phyloP scores from a whole-genome alignment of 805 yeast genomes.

The Saccharomycopsis sp. region DNA sequence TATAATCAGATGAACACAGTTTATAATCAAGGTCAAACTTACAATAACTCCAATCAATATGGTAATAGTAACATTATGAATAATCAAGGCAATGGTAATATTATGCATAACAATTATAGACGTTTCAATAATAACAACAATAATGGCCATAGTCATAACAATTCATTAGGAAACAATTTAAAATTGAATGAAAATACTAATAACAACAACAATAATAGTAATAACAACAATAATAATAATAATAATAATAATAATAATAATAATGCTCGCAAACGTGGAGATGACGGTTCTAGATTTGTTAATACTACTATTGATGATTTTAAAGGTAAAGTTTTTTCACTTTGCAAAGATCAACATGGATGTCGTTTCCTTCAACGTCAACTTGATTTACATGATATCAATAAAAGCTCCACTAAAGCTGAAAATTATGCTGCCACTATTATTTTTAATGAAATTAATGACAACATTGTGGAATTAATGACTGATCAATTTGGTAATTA shows the following conservation, averaged over 20 bases:
- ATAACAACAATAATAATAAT: neutral
- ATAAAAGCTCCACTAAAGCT: slow-evolving; percentile 15
- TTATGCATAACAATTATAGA: no score
- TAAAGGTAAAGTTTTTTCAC: slow-evolving; percentile 59
- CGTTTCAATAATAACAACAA: no score
- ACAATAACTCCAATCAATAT: no score
- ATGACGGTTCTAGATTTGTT: slow-evolving; percentile 60
- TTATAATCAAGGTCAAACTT: no score
- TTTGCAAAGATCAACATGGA: slow-evolving; percentile 95
- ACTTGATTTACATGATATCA: slow-evolving; percentile 51
- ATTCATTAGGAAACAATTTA: no score
- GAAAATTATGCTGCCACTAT: slow-evolving; percentile 43
- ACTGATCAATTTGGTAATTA: slow-evolving; percentile 96
- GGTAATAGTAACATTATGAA: no score
- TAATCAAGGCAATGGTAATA: no score
- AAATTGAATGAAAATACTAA: no score
- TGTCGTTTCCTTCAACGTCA: slow-evolving; percentile 87
- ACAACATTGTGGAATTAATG: slow-evolving; percentile 81
- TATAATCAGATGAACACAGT: no score
- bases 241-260: neutral
- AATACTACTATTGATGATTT: slow-evolving; percentile 62
- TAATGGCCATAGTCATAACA: no score
- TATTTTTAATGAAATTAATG: slow-evolving; percentile 72
- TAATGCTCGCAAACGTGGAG: slow-evolving; percentile 23
- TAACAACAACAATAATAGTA: no score